Evolutionary conservation across 2,329 filamentous ascomycete genomes (phyloP), one percentile per base, ranked within the genome.

Genomic region (Madurella mycetomatis): DNA sequence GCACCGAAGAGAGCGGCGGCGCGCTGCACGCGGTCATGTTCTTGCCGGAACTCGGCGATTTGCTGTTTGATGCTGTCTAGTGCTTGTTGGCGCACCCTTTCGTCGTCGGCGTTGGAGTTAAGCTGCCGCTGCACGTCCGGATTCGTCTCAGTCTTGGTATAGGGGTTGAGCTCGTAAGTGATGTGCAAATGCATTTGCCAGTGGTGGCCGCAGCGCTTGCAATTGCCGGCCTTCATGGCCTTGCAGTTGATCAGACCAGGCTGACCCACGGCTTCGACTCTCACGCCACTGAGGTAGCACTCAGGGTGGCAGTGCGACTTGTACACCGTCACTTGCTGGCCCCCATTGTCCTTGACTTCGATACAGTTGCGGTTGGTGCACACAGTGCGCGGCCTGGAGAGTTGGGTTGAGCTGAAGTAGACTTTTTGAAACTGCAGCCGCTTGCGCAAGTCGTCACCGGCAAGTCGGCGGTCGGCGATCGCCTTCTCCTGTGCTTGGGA

Each of bases 1-100:
- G 72, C 45, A 15, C 69, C 65, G 43, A 75, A 75, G 13, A 67
- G 61, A 1, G 65, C 67, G 1, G 70, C 66, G 0, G 72, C 69
- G 15, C 69, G 49, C 47, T 68, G 67, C 15, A 75, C 65, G 19
- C 64, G 41, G 9, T 55, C 46, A 15, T 69, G 65, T 55, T 75
- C 71, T 0, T 56, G n/a, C 49, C 65, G 37, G 49, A 65, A 68
- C 48, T 71, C 69, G 1, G 50, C 39, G 16, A 72, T 65, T 5
- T 41, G 44, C 15, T 48, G 25, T 49, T 69, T 47, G 1, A 61
- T 25, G 54, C 19, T 54, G 51, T 17, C n/a, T n/a, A 72, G 63
- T 0, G 64, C 66, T 9, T 56, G 55, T 44, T 68, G 50, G 37
- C 61, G 63, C 15, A 67, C 25, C 5, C 18, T 16, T 4, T 19